phyloP scores from a whole-genome alignment of 2,329 filamentous ascomycete genomes.

The Diplodia sapinea region DNA sequence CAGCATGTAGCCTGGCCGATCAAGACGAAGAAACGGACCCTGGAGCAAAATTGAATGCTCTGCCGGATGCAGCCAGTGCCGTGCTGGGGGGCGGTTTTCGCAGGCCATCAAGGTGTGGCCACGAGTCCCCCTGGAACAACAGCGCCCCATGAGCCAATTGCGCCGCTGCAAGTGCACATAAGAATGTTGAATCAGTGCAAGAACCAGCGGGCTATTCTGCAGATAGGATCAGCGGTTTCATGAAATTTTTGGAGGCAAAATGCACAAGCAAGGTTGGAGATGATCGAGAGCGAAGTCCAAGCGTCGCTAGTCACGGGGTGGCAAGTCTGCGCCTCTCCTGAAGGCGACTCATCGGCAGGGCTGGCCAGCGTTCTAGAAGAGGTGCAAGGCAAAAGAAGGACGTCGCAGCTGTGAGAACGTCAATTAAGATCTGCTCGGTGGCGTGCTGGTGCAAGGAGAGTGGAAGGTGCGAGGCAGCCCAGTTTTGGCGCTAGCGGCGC shows the following conservation, averaged over 20 bases:
- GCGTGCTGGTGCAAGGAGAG: neutral
- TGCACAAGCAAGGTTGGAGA: neutral
- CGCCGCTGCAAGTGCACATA: neutral
- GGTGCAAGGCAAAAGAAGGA: neutral
- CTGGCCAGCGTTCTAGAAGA: neutral
- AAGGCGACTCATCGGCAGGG: neutral
- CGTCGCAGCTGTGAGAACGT: neutral
- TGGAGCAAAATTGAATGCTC: neutral
- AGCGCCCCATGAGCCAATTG: no score
- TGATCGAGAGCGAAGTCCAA: neutral
- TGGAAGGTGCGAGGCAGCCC: neutral
- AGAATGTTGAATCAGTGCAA: neutral
- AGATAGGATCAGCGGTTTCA: neutral
- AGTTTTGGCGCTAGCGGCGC: conserved; percentile 14
- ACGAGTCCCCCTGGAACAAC: neutral
- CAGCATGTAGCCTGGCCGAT: conserved; percentile 21
- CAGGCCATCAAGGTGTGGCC: neutral
- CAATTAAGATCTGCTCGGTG: neutral
- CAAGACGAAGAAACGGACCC: conserved; percentile 10
- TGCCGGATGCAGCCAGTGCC: neutral
- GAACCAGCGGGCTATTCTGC: neutral
- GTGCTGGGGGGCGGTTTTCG: neutral
- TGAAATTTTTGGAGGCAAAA: neutral
- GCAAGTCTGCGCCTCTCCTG: neutral
- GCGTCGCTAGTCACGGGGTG: conserved; percentile 8